Evolutionary conservation across 1,139 yeast genomes (phyloP), one percentile per base, ranked within the genome.

Genomic region (Geotrichum histeridarum): DNA sequence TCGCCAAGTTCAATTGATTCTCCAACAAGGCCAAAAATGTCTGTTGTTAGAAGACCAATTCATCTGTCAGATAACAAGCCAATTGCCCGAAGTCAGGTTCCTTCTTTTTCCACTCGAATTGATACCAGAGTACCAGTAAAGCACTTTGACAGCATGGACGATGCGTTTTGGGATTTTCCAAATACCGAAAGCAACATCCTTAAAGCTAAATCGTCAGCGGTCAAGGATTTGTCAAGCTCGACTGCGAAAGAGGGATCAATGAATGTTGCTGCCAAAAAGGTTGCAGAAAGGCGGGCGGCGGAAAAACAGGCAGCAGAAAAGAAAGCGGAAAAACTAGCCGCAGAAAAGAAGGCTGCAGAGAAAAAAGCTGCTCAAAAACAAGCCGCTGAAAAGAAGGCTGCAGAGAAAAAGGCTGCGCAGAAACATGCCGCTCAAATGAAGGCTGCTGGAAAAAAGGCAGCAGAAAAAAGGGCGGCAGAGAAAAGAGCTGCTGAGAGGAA

Each of bases 111-210:
- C 2, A 22, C 45, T 7, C 41, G n/a, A 52, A 37, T 12, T 11
- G 14, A 27, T 41, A 7, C 44, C 17, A 7, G 8, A 8, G 2
- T 11, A 8, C 27, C 52, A 14, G 27, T 39, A 22, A 9, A 33
- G 15, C 30, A 48, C 22, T 8, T 38, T 5, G 32, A 49, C 4
- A 55, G 55, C 33, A 39, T 44, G 33, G 55, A 55, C 33, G 57
- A 55, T 32, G 51, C 49, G n/a, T 55, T 55, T 32, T 55, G 57
- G 57, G 55, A 55, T 36, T 42, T 50, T 9, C 55, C 56, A 6
- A 33, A 42, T 9, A 18, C 48, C 12, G 15, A n/a, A 3, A 11
- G 39, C 4, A n/a, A 17, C 12, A 8, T 17, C 17, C n/a, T 37
- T 6, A 9, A 37, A 37, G 15, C 2, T 6, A 2, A 6, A n/a